Conservation (phyloP, 2,329 filamentous ascomycete genomes). For the Ophiostoma ips region DNA sequence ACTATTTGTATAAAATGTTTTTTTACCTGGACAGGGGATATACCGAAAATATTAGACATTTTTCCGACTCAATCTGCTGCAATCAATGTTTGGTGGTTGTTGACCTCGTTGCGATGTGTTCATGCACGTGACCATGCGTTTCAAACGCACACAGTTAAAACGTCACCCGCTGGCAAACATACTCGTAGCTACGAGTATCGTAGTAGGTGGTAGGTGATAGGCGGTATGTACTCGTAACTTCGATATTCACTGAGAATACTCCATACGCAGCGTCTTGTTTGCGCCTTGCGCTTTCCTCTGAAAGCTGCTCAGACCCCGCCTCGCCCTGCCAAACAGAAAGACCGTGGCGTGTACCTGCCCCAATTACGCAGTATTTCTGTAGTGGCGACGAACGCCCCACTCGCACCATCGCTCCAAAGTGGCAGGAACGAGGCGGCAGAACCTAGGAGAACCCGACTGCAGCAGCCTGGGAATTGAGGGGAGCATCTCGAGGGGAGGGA, state of each 20-base stretch:
- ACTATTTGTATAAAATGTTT: constrained; percentile 2
- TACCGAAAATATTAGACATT: constrained; percentile 1
- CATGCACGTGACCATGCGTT: no score
- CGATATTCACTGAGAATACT: no score
- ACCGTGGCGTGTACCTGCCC: background rate
- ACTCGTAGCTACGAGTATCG: no score
- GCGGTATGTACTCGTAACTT: no score
- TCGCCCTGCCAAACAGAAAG: background rate
- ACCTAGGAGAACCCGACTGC: no score
- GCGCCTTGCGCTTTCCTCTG: background rate
- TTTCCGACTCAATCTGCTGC: background rate
- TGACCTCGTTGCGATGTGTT: background rate
- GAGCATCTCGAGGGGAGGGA: background rate
- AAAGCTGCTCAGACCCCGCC: background rate
- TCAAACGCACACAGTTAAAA: no score
- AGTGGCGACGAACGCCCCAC: background rate
- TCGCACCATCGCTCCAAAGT: background rate
- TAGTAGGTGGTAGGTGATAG: no score
- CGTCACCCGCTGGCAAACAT: no score
- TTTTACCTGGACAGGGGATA: background rate
- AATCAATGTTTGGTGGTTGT: background rate
- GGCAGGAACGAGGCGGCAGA: background rate
- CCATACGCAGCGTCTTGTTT: no score
- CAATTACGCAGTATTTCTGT: background rate
- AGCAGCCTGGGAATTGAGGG: background rate